Base-by-base conservation (phyloP, 768 basidiomycete species). In the Hemileccinum rubropunctum region DNA sequence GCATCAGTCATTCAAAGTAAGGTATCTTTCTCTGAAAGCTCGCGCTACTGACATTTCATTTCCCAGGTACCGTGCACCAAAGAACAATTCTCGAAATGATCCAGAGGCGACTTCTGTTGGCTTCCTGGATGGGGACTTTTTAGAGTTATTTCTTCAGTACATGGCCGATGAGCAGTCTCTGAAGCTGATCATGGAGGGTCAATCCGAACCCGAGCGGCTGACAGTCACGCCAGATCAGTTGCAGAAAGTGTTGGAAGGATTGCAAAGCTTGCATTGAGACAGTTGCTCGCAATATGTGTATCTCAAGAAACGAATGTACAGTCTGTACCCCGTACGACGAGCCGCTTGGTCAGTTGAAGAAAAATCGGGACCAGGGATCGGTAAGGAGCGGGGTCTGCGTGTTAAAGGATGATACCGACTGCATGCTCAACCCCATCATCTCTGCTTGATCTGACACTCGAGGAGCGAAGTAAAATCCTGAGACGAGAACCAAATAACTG, bases 381-480 rank as follows among this genome's bases (percentile, higher is more conserved):
- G 53, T 43, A 14, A 65, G 27, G 47, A 53, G 36, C n/a, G 30
- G 53, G 18, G 40, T 46, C 28, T 37, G 18, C 17, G 47, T 34
- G 20, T 40, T 37, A 37, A 53, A 15, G 9, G 51, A 48, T 6
- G 54, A 48, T 10, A 47, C 35, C 17, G 49, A 45, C 17, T 49
- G 38, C 30, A 42, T 20, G 26, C 36, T 42, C 8, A 54, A 8
- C 13, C 23, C 26, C 21, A 61, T 32, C 14, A 61, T 32, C 14
- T 54, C 62, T 21, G 51, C 56, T 37, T 49, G 45, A 14, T 66
- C 63, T n/a, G 58, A 55, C 12, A 56, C 45, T 23, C 66, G 65
- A 12, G 91, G 90, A 2, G 91, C 95, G 59, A 83, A 95, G 75
- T 86, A 98, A 75, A 98, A 99, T 18, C 97, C 97, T 27, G 91